These are phyloP conservation scores for Oxytropis ochrocephala DNA, from an alignment of 306 rosid species.

Conservation along the genomic window DNA sequence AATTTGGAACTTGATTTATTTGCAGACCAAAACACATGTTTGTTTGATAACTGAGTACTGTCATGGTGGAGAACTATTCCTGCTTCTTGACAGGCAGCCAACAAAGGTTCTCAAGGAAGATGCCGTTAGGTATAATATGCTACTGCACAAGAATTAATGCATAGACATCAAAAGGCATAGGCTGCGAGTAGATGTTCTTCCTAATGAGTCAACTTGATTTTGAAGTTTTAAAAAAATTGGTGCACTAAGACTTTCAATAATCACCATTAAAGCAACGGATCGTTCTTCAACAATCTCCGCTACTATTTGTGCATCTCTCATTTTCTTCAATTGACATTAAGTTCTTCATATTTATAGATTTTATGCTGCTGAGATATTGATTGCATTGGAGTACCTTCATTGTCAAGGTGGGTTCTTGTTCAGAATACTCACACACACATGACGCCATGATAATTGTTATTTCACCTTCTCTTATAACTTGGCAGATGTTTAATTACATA, in stretches of 20 bases:
- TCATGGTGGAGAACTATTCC: conserved; percentile 88
- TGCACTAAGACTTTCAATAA: background rate
- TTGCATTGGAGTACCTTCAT: conserved; percentile 97
- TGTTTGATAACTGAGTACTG: conserved; percentile 94
- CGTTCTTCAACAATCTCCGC: background rate
- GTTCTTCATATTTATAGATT: conserved; percentile 46
- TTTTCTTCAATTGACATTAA: conserved; percentile 17
- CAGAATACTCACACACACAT: background rate
- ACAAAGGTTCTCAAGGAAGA: conserved; percentile 82
- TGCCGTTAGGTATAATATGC: conserved; percentile 66
- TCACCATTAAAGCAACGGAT: background rate
- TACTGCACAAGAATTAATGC: too few species aligned
- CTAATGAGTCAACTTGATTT: background rate
- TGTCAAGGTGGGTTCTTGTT: conserved; percentile 63
- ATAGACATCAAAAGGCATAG: background rate
- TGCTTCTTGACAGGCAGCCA: conserved; percentile 90
- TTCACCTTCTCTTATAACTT: background rate
- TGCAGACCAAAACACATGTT: conserved; percentile 93
- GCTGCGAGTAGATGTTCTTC: background rate
- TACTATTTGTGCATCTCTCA: background rate
- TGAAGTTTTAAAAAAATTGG: background rate
- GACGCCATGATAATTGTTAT: background rate
- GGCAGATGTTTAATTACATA: background rate
- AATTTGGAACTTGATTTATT: conserved; percentile 17
- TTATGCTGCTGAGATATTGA: conserved; percentile 77